Conservation (phyloP, 2,329 filamentous ascomycete species). For the Pseudomassariella vexata region DNA sequence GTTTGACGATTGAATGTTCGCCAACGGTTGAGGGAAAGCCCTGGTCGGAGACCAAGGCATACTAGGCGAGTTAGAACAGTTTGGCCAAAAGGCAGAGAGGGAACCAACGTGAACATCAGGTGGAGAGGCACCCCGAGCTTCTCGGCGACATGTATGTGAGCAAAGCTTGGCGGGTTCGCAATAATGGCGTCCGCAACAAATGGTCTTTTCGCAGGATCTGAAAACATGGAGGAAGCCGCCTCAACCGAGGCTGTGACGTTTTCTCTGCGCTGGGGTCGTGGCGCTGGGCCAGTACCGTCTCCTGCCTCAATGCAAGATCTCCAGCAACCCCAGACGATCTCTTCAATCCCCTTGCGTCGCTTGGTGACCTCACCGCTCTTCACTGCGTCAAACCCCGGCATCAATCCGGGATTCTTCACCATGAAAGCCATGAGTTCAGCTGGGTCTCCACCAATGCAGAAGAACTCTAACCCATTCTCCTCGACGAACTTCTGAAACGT, state of each 20-base stretch:
- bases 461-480: slow-evolving; percentile 49
- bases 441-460: slow-evolving; percentile 50
- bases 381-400: slow-evolving; percentile 64
- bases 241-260: too few species aligned
- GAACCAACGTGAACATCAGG: slow-evolving; percentile 64
- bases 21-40: slow-evolving; percentile 79
- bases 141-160: slow-evolving; percentile 60
- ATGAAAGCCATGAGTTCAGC: slow-evolving; percentile 53
- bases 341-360: slow-evolving; percentile 60
- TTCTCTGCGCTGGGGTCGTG: slow-evolving; percentile 28
- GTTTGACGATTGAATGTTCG: slow-evolving; percentile 65
- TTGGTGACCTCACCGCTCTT: slow-evolving; percentile 62
- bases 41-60: slow-evolving; percentile 90
- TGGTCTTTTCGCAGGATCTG: slow-evolving; percentile 16
- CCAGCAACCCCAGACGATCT: slow-evolving; percentile 68
- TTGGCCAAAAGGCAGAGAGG: slow-evolving; percentile 1
- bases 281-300: slow-evolving; percentile 46
- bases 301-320: slow-evolving; percentile 67
- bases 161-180: slow-evolving; percentile 62
- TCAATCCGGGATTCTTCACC: slow-evolving; percentile 70
- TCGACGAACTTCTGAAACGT: slow-evolving; percentile 49
- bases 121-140: slow-evolving; percentile 60
- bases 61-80: slow-evolving; percentile 12
- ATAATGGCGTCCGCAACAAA: slow-evolving; percentile 28
- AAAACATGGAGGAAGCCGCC: slow-evolving; percentile 10